Base-by-base conservation (phyloP, 1,139 yeast species). In the Trichomonascaceae sp. region DNA sequence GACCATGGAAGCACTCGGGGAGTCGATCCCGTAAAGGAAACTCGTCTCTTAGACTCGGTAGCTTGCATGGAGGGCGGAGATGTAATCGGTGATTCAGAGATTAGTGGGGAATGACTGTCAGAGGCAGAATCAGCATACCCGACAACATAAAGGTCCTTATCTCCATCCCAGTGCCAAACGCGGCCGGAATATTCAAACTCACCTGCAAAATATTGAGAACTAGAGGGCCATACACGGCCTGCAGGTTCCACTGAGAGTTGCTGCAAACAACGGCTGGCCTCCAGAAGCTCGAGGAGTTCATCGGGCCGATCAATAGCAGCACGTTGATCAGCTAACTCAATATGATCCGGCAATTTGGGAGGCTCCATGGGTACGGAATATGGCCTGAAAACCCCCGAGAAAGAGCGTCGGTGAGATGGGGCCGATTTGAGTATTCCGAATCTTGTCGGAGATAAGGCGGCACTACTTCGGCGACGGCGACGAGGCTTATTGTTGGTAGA, bases 181-280 rank as follows among this genome's bases (percentile, higher is more conserved):
- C 65, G 65, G 6, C 75, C 76, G n/a, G 67, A 74, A 51, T 67
- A 69, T 56, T 72, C 75, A 56, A 72, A 71, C 44, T 66, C 70
- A 15, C 71, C 71, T 32, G 69, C 70, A 32, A 41, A 41, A 18
- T 45, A 49, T 20, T 51, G 45, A 17, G 52, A 45, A 24, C 52
- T 55, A 18, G 56, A 52, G 22, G 60, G 54, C 66, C 63, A 60
- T 20, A 61, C 52, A 4, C 63, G 58, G 4, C 69, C 68, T 22
- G 55, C 58, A 3, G 54, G 50, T 32, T 68, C 70, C 3, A 66
- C 64, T 2, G 72, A 66, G 45, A 73, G 61, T 56, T 70, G 72
- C 63, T 73, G 76, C 47, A 73, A 62, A 20, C 74, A 69, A 22
- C 74, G 64, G 36, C 76, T 70, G 30, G 76, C 77, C 56, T 72